Percentiles rank a stretch among this genome's conserved stretches.
Evolutionary conservation across 352 stramenopile species (phyloP).

Genomic region (Bremia lactucae): DNA sequence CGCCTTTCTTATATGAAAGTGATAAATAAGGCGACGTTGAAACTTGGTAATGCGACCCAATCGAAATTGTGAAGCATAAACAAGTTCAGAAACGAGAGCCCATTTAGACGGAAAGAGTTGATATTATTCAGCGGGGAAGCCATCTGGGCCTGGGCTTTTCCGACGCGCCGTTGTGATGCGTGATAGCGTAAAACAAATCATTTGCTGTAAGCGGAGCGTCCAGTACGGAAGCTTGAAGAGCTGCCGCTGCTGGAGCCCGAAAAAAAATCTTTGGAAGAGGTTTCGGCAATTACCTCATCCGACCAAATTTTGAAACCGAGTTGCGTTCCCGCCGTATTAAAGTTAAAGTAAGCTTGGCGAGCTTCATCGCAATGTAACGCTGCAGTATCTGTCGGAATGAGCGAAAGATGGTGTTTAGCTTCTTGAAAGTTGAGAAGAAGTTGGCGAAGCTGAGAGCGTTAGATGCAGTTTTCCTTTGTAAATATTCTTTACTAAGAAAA

Average conservation of each 20-base stretch:
- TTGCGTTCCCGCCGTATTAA: background rate
- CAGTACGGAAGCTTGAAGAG: background rate
- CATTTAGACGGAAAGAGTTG: background rate
- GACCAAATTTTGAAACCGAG: conserved; percentile 5
- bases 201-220: background rate
- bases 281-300: background rate
- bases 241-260: background rate
- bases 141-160: background rate
- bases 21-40: background rate
- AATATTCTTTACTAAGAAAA: conserved; percentile 3
- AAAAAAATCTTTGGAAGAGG: background rate
- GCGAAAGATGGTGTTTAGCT: background rate
- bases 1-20: background rate
- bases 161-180: background rate
- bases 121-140: background rate
- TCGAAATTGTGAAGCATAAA: background rate
- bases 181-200: background rate
- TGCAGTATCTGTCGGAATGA: background rate
- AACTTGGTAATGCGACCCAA: background rate
- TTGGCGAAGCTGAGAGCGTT: background rate
- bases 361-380: background rate
- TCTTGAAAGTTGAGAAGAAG: background rate
- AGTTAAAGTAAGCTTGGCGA: background rate
- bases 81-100: background rate
- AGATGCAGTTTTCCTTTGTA: background rate